Evolutionary conservation across 768 basidiomycete genomes (phyloP), one percentile per base, ranked within the genome.

Genomic region (Suillus occidentalis): DNA sequence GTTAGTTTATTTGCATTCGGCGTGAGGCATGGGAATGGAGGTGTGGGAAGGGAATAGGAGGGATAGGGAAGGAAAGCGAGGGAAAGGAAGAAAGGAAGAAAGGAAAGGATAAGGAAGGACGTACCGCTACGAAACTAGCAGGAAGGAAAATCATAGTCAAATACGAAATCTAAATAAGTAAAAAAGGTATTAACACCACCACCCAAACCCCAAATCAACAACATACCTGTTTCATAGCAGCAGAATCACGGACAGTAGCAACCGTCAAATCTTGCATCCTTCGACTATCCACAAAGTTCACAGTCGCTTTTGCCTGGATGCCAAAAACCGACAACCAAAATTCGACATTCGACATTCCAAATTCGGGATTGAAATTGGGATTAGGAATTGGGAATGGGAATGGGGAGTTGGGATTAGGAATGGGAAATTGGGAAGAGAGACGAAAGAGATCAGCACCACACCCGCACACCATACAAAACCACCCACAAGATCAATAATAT

Each of bases 61-160:
- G n/a, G n/a, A n/a, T n/a, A n/a, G n/a, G n/a, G n/a, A n/a, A n/a
- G n/a, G n/a, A n/a, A n/a, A n/a, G n/a, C n/a, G n/a, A n/a, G n/a
- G n/a, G n/a, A n/a, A n/a, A n/a, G n/a, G n/a, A n/a, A n/a, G n/a
- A n/a, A n/a, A n/a, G n/a, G n/a, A n/a, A n/a, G n/a, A n/a, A n/a
- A n/a, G n/a, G n/a, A n/a, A n/a, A n/a, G n/a, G n/a, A n/a, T n/a
- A n/a, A n/a, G n/a, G n/a, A n/a, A n/a, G n/a, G n/a, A 67, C 76
- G 8, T 67, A 75, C 74, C 25, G 76, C 61, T 2, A 76, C 18
- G 42, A 84, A 85, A 13, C 80, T 77, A 7, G 83, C 82, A 1
- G 87, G 86, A n/a, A 88, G 77, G 72, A 86, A 89, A 34, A 84
- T 64, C 84, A 85, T 84, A 0, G 86, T 83, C 7, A 89, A 71